These are phyloP conservation scores for Schizothecium vesticola DNA, from an alignment of 495 filamentous ascomycete genomes.

Conservation along the genomic window DNA sequence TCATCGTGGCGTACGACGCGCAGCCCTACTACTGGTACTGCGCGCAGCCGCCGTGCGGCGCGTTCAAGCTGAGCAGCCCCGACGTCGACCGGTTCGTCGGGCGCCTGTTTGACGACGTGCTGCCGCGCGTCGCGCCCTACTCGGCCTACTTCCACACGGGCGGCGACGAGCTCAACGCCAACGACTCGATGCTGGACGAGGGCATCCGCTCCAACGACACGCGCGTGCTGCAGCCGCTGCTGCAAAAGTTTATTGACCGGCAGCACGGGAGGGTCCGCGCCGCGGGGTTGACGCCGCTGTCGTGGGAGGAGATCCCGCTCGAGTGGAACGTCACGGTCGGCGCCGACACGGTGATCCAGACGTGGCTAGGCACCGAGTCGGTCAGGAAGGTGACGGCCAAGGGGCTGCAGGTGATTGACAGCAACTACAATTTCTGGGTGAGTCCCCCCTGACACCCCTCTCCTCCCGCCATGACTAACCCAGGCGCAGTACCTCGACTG, in stretches of 20 bases:
- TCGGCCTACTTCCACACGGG: conserved; percentile 74
- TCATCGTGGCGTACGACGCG: conserved; percentile 66
- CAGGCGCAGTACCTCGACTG: conserved; percentile 67
- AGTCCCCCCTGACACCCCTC: conserved; percentile 11
- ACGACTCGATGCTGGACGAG: conserved; percentile 67
- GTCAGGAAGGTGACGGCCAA: conserved; percentile 49
- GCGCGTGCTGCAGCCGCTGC: conserved; percentile 57
- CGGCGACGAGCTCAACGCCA: conserved; percentile 74
- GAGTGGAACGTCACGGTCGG: conserved; percentile 67
- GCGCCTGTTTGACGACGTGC: conserved; percentile 61
- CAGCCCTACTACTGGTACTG: conserved; percentile 64
- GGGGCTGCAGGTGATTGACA: conserved; percentile 64
- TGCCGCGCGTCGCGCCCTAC: conserved; percentile 64
- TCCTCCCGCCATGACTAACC: conserved; percentile 4
- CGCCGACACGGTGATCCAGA: conserved; percentile 60
- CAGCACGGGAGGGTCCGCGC: conserved; percentile 54
- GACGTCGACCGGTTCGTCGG: conserved; percentile 62
- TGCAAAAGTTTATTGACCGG: conserved; percentile 66
- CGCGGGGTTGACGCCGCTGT: conserved; percentile 59
- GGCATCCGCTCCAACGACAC: conserved; percentile 58
- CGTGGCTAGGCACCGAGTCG: conserved; percentile 58
- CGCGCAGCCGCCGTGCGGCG: conserved; percentile 70
- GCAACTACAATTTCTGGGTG: conserved; percentile 73
- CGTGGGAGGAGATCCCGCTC: conserved; percentile 80
- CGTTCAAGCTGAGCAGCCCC: conserved; percentile 64